These are phyloP conservation scores for Maudiozyma turicensis DNA, from an alignment of 805 yeast genomes.

Conservation along the genomic window DNA sequence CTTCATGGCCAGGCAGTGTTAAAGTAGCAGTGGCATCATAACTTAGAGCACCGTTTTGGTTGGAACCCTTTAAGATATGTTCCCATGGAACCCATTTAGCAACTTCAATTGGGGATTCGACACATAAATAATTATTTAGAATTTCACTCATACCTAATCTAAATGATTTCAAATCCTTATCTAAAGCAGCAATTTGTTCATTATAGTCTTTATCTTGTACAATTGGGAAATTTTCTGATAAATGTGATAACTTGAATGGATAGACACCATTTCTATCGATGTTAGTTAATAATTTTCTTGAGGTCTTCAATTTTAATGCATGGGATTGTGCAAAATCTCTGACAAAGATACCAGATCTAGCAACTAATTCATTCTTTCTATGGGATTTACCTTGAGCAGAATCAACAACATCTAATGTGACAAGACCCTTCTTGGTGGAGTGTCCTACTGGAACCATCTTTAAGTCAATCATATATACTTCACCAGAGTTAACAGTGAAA, in stretches of 20 bases:
- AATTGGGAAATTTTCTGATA: slow-evolving; percentile 53
- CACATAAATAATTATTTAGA: slow-evolving; percentile 67
- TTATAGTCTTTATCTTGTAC: slow-evolving; percentile 28
- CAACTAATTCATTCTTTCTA: slow-evolving; percentile 39
- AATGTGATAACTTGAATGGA: slow-evolving; percentile 79
- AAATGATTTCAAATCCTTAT: slow-evolving; percentile 47
- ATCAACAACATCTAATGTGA: slow-evolving; percentile 60
- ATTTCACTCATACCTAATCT: slow-evolving; percentile 76
- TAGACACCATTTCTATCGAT: slow-evolving; percentile 77
- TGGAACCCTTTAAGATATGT: slow-evolving; percentile 49
- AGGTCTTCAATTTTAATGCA: slow-evolving; percentile 61
- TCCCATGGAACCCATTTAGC: slow-evolving; percentile 68
- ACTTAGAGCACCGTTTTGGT: slow-evolving; percentile 59
- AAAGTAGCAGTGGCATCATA: slow-evolving; percentile 50
- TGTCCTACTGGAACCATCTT: slow-evolving; percentile 61
- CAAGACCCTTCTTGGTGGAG: slow-evolving; percentile 49
- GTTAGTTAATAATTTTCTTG: slow-evolving; percentile 59
- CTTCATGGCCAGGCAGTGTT: slow-evolving; percentile 59
- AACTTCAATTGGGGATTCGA: slow-evolving; percentile 59
- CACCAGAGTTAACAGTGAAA: slow-evolving; percentile 66
- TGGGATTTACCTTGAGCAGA: slow-evolving; percentile 54
- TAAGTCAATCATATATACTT: slow-evolving; percentile 78
- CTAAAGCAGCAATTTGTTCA: slow-evolving; percentile 34
- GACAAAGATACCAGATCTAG: slow-evolving; percentile 63
- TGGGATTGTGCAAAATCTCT: slow-evolving; percentile 83